Base-by-base conservation (phyloP, 163 green algal species). In the Smithsoniella earleae region DNA sequence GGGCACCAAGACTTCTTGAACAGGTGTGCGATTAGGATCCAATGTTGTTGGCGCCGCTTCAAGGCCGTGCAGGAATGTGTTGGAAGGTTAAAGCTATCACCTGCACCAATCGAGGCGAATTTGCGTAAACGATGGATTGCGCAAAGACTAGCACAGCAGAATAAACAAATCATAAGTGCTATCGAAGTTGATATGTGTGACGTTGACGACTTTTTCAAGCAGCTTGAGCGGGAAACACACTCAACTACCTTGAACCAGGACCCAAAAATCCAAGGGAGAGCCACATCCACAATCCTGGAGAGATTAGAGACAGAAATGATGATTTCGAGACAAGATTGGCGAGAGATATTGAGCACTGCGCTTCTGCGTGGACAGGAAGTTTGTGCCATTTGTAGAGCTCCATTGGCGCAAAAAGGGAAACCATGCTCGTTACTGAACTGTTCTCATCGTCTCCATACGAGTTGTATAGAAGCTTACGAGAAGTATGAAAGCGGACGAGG, bases 121-220 rank as follows among this genome's bases (percentile, higher is more conserved):
- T 69, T 69, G 34, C 20, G 34, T 5, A 4, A 33, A 43, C 38
- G 43, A 13, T 69, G 58, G 58, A 18, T 34, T 69, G 30, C 28
- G 1, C 38, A 69, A 22, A 36, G 58, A 43, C 58, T 69, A 4
- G 58, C n/a, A 69, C 58, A 69, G 27, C n/a, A 69, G 34, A 28
- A 30, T 3, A 33, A 69, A 5, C 20, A 69, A 5, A 8, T 69
- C 0, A 33, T 69, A 37, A 10, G 27, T n/a, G 58, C 58, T 43
- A 69, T 69, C 5, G 25, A 69, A 13, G 58, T 45, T 13, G 58
- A 36, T 38, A 33, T 69, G 18, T 30, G 58, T 69, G 58, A 69
- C 34, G 30, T 69, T 30, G 58, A 69, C 58, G 20, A 25, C 6
- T 69, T 69, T 31, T 69, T 69, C 58, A 38, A 5, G 25, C 0